These are phyloP conservation scores for Mucor saturninus DNA, from an alignment of 371 early-diverging fungal genomes.

Conservation along the genomic window DNA sequence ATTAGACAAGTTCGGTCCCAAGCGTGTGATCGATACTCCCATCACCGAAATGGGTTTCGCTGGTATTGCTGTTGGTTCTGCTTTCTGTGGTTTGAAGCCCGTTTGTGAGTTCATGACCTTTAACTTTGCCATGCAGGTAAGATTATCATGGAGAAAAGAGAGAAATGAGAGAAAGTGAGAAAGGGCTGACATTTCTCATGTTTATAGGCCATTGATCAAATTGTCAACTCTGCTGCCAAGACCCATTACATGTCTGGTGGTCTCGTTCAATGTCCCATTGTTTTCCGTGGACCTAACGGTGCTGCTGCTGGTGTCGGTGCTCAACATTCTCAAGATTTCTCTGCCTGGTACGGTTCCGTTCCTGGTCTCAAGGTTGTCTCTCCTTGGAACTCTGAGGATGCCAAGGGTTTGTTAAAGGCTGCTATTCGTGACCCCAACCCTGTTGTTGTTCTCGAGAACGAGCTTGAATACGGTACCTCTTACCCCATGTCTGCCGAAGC, in stretches of 20 bases:
- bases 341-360: slow-evolving; percentile 98
- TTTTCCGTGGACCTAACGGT: slow-evolving; percentile 99
- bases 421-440: slow-evolving; percentile 99
- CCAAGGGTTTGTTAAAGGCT: slow-evolving; percentile 95
- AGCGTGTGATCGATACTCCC: slow-evolving; percentile 98
- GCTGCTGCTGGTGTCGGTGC: slow-evolving; percentile 99
- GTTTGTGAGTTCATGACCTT: slow-evolving; percentile 99
- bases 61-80: slow-evolving; percentile 98
- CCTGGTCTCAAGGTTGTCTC: slow-evolving; percentile 99
- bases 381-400: slow-evolving; percentile 98
- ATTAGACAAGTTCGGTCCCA: slow-evolving; percentile 96
- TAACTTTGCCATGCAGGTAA: slow-evolving; percentile 99
- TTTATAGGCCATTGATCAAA: slow-evolving; percentile 97
- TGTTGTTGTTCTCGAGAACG: slow-evolving; percentile 98
- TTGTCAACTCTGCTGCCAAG: slow-evolving; percentile 99
- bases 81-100: slow-evolving; percentile 95
- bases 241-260: slow-evolving; percentile 99
- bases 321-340: slow-evolving; percentile 99
- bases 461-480: slow-evolving; percentile 95
- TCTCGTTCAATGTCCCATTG: slow-evolving; percentile 90
- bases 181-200: background rate
- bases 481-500: slow-evolving; percentile 89
- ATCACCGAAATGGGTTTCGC: slow-evolving; percentile 99
- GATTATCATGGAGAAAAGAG: background rate
- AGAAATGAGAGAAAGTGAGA: slow-evolving; percentile 1